These are phyloP conservation scores for Manihot esculenta DNA, from an alignment of 441 rosid genomes.

Conservation along the genomic window DNA sequence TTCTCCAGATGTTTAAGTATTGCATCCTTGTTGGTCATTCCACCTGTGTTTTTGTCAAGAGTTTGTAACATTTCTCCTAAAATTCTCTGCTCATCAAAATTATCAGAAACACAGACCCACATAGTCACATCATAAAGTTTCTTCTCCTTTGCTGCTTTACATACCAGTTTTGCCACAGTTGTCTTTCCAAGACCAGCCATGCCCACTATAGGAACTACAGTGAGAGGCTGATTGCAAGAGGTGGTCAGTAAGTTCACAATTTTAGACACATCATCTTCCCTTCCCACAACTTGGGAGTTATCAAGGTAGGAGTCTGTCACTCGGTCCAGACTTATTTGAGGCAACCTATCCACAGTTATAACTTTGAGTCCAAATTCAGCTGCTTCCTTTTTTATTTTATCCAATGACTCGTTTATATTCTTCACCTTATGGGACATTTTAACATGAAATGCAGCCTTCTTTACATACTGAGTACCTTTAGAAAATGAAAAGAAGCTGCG, in stretches of 20 bases:
- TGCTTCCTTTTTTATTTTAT: neutral
- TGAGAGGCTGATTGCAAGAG: neutral
- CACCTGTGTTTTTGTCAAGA: too few relatives aligned
- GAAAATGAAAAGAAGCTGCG: conserved; percentile 14
- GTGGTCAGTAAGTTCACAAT: conserved; percentile 12
- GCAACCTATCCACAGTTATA: too few relatives aligned
- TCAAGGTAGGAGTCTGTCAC: conserved; percentile 8
- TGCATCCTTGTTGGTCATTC: neutral
- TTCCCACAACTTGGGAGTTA: conserved; percentile 21
- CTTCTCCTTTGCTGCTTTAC: neutral
- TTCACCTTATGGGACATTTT: conserved; percentile 8
- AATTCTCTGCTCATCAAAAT: conserved; percentile 12
- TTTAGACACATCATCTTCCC: conserved; percentile 18
- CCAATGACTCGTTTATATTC: neutral
- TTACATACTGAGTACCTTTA: neutral
- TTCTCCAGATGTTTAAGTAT: neutral
- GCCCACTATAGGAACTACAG: conserved; percentile 23
- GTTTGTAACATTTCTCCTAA: too few relatives aligned
- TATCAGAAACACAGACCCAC: conserved; percentile 28
- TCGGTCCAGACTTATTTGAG: neutral
- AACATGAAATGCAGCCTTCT: neutral
- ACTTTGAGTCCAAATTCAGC: conserved; percentile 2
- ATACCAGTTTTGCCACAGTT: conserved; percentile 23
- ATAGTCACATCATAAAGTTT: conserved; percentile 8
- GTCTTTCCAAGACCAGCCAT: conserved; percentile 37